A percentile compares a stretch with the other conserved stretches of the same genome.
Conservation (phyloP, 768 basidiomycete genomes). For the Cubamyces sp. region DNA sequence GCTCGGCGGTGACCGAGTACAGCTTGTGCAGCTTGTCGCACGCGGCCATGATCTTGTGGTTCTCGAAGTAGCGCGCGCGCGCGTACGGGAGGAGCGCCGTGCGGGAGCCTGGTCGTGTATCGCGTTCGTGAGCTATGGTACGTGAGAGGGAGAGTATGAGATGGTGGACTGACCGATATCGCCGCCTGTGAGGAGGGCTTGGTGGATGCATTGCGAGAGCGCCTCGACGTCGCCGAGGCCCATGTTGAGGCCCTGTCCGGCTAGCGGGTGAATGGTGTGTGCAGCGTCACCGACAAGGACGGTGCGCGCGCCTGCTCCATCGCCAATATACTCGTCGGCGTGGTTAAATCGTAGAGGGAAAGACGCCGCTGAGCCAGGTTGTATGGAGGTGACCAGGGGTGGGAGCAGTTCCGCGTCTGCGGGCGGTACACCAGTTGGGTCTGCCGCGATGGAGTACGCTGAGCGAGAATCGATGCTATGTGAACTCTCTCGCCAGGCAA, state of each 20-base stretch:
- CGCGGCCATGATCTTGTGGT: conserved; percentile 83
- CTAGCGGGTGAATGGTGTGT: conserved; percentile 92
- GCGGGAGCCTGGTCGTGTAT: conserved; percentile 57
- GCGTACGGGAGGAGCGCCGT: conserved; percentile 79
- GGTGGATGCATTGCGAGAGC: conserved; percentile 66
- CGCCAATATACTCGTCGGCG: conserved; percentile 84
- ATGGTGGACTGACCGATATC: conserved; percentile 71
- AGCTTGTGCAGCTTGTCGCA: conserved; percentile 91
- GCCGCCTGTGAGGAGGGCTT: conserved; percentile 61
- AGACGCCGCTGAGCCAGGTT: conserved; percentile 75
- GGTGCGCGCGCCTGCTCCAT: conserved; percentile 65
- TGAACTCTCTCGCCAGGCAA: conserved; percentile 72
- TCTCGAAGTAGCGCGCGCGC: conserved; percentile 79
- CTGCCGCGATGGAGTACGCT: conserved; percentile 56
- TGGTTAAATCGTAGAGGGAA: conserved; percentile 91
- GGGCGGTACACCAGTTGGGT: conserved; percentile 58
- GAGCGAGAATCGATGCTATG: conserved; percentile 69
- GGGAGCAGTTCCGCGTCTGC: conserved; percentile 67
- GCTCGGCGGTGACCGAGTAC: conserved; percentile 67
- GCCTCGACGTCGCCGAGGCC: conserved; percentile 87
- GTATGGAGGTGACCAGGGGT: conserved; percentile 72
- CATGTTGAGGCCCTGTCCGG: conserved; percentile 94
- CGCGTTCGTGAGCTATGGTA: neutral
- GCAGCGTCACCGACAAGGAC: conserved; percentile 96
- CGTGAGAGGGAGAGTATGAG: neutral